Evolutionary conservation across 1,284 basidiomycete species (phyloP).

Genomic region (Ceratobasidium sp.): DNA sequence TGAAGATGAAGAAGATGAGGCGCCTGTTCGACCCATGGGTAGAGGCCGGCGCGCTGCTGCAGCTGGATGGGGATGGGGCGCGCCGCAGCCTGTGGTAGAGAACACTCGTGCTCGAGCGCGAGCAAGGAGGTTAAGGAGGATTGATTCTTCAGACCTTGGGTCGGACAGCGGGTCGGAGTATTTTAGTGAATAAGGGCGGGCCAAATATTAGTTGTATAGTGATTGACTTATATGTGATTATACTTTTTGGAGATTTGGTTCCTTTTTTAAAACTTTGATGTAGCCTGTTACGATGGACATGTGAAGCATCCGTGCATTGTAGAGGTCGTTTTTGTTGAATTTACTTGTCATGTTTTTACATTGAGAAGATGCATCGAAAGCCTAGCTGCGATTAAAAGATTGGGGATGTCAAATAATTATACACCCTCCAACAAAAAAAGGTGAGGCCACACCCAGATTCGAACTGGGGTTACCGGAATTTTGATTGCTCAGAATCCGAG

Average conservation of each 20-base stretch:
- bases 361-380: no score
- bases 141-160: neutral
- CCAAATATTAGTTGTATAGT: no score
- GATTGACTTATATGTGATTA: neutral
- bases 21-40: slow-evolving; percentile 21
- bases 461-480: slow-evolving; percentile 47
- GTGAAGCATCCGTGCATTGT: no score
- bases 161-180: slow-evolving; percentile 17
- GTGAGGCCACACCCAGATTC: slow-evolving; percentile 44
- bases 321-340: no score
- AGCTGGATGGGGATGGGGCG: slow-evolving; percentile 23
- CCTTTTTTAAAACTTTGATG: neutral
- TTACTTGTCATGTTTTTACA: no score
- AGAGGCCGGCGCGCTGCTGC: slow-evolving; percentile 17
- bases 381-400: no score
- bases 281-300: no score
- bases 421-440: no score
- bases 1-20: slow-evolving; percentile 33
- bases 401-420: no score
- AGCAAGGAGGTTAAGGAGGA: neutral
- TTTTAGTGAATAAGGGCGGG: slow-evolving; percentile 13
- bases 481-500: slow-evolving; percentile 37
- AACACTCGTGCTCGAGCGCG: no score
- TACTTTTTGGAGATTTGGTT: slow-evolving; percentile 3
- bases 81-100: no score